A percentile compares a stretch with the other conserved stretches of the same genome.
phyloP scores from a whole-genome alignment of 805 yeast genomes.

The Nakazawaea holstii region DNA sequence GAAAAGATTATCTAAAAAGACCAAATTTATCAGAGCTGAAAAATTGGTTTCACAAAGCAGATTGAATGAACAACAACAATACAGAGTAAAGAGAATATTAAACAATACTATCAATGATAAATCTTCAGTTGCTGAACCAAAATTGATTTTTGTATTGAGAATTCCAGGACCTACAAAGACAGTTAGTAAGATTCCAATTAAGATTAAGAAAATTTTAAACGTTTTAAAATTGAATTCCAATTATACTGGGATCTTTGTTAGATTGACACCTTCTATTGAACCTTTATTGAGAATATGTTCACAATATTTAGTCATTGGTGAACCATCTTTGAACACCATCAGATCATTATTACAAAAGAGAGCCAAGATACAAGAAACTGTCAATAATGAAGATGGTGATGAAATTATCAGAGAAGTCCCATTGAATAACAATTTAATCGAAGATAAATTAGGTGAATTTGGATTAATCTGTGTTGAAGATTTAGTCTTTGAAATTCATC shows the following conservation, averaged over 20 bases:
- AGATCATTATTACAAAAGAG: slow-evolving; percentile 74
- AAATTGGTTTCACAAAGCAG: slow-evolving; percentile 60
- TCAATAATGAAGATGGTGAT: slow-evolving; percentile 22
- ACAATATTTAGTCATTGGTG: slow-evolving; percentile 70
- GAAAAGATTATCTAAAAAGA: slow-evolving; percentile 36
- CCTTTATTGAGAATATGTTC: slow-evolving; percentile 63
- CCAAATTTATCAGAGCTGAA: slow-evolving; percentile 70
- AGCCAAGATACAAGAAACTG: slow-evolving; percentile 44
- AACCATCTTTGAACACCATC: slow-evolving; percentile 67
- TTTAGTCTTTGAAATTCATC: slow-evolving; percentile 62
- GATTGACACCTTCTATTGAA: slow-evolving; percentile 50
- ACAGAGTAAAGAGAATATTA: slow-evolving; percentile 57
- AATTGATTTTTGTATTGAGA: slow-evolving; percentile 62
- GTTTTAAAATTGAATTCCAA: slow-evolving; percentile 54
- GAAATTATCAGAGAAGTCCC: slow-evolving; percentile 33
- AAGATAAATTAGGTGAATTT: slow-evolving; percentile 60
- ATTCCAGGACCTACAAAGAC: slow-evolving; percentile 48
- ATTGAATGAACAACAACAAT: slow-evolving; percentile 61
- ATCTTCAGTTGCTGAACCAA: slow-evolving; percentile 34
- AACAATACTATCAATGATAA: slow-evolving; percentile 19
- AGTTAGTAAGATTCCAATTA: slow-evolving; percentile 61
- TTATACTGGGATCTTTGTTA: slow-evolving; percentile 70
- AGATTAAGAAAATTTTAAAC: slow-evolving; percentile 53
- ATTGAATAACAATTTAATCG: slow-evolving; percentile 68
- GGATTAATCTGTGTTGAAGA: slow-evolving; percentile 81